Conservation (phyloP, 2,329 filamentous ascomycete genomes). For the Bretziella fagacearum region DNA sequence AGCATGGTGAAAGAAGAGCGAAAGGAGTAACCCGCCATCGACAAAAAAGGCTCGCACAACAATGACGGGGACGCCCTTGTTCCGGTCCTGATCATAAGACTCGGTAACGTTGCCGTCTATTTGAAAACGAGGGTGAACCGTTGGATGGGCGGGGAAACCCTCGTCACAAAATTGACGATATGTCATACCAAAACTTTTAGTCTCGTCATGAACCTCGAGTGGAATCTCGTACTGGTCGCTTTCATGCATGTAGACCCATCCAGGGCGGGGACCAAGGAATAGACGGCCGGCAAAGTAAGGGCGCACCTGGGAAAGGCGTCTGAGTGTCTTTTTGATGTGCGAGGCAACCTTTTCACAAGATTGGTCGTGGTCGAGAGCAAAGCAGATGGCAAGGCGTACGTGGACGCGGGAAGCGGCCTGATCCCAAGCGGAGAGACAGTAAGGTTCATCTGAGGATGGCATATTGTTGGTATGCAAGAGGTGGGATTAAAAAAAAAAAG, state of each 20-base stretch:
- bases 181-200: conserved; percentile 16
- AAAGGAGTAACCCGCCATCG: conserved; percentile 25
- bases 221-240: conserved; percentile 16
- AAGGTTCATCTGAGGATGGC: conserved; percentile 5
- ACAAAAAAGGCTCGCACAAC: conserved; percentile 25
- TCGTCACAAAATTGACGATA: conserved; percentile 19
- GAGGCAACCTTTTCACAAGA: conserved; percentile 2
- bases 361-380: conserved; percentile 15
- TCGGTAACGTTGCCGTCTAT: conserved; percentile 10
- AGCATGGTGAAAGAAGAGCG: conserved; percentile 27
- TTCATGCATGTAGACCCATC: conserved; percentile 16
- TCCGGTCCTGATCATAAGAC: background rate
- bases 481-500: background rate
- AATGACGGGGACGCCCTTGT: conserved; percentile 22
- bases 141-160: conserved; percentile 20
- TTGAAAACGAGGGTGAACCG: conserved; percentile 19
- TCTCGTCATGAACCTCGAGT: conserved; percentile 16
- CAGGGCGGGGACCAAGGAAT: conserved; percentile 16
- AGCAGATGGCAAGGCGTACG: conserved; percentile 17
- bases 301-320: conserved; percentile 16
- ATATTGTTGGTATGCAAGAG: background rate
- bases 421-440: conserved; percentile 16
- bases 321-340: conserved; percentile 17
- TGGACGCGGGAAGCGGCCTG: conserved; percentile 15
- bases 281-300: conserved; percentile 20